Evolutionary conservation across 208 protist species (phyloP), one percentile per base, ranked within the genome.

Genomic region (Acanthamoeba royreba): DNA sequence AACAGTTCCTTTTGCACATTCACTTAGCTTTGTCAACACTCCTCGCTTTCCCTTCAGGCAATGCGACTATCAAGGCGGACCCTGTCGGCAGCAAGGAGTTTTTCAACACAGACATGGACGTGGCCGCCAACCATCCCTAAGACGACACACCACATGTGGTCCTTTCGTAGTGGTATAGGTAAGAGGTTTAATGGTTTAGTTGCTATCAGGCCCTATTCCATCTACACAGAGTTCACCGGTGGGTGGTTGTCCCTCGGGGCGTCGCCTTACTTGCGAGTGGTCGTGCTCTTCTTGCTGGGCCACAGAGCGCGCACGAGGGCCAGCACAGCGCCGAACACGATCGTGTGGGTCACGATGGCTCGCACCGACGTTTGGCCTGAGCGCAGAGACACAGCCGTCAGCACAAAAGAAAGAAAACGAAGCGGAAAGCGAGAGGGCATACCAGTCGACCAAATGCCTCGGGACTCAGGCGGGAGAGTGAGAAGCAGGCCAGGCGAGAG

Each of bases 11-110:
- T 22, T n/a, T 46, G 5, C 2, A 1, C 31, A 9, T 2, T 79
- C 19, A 4, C 9, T 25, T 13, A 11, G 17, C 13, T 9, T n/a
- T 81, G 0, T 9, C 47, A 11, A 79, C 38, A 19, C 15, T 7
- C 2, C 38, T 38, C 17, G 25, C 7, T 7, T 33, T 45, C 33
- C 17, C 40, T 42, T 17, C 19, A 81, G 69, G 69, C 40, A 49
- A 42, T n/a, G 94, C 95, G 63, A 98, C 98, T n/a, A 99, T 99
- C 95, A 99, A 98, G 94, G 95, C 98, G 33, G 97, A 99, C 94
- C 97, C 98, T 52, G 98, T 98, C 93, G 97, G 52, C 4, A 74
- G 47, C 46, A 61, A 49, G 33, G 74, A 86, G 66, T 93, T 86
- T 43, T 93, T 93, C 49, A 52, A 86, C 25, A 66, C 38, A 31